phyloP scores from a whole-genome alignment of 2,329 filamentous ascomycete genomes.

The Fonsecaea erecta region DNA sequence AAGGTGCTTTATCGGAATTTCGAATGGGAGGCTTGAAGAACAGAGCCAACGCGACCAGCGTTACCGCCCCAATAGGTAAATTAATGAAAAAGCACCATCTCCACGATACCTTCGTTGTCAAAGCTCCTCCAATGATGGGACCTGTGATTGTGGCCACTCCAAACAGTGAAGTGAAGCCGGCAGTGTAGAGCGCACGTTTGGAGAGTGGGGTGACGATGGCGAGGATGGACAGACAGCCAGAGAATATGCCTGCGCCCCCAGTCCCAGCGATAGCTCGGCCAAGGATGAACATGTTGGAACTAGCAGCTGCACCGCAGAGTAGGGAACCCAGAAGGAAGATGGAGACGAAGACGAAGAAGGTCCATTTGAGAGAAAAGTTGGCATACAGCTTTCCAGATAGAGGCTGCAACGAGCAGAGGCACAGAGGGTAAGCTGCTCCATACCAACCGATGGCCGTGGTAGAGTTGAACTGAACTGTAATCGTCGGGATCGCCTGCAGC shows the following conservation, averaged over 20 bases:
- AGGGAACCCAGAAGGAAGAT: constrained; percentile 43
- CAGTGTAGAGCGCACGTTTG: constrained; percentile 44
- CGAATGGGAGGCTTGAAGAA: constrained; percentile 20
- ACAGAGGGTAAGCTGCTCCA: constrained; percentile 44
- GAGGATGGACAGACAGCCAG: constrained; percentile 53
- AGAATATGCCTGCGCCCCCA: constrained; percentile 42
- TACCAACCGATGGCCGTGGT: constrained; percentile 47
- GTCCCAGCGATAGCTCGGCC: constrained; percentile 44
- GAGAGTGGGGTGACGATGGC: constrained; percentile 41
- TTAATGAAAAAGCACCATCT: constrained; percentile 50
- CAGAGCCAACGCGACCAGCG: constrained; percentile 43
- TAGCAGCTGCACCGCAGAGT: constrained; percentile 41
- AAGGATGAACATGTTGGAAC: constrained; percentile 40
- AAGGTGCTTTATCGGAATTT: constrained; percentile 5
- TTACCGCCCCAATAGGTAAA: constrained; percentile 47
- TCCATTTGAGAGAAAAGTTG: constrained; percentile 45
- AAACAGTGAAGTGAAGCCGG: constrained; percentile 40
- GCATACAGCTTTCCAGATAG: constrained; percentile 54
- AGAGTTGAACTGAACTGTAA: constrained; percentile 45
- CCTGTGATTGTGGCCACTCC: constrained; percentile 47
- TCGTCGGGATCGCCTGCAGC: constrained; percentile 44
- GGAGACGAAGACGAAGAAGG: constrained; percentile 40
- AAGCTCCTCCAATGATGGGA: constrained; percentile 50
- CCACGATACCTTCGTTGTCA: constrained; percentile 45
- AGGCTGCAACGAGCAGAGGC: constrained; percentile 53